phyloP scores from a whole-genome alignment of 2,329 filamentous ascomycete genomes.

The Neospermospora avenae region DNA sequence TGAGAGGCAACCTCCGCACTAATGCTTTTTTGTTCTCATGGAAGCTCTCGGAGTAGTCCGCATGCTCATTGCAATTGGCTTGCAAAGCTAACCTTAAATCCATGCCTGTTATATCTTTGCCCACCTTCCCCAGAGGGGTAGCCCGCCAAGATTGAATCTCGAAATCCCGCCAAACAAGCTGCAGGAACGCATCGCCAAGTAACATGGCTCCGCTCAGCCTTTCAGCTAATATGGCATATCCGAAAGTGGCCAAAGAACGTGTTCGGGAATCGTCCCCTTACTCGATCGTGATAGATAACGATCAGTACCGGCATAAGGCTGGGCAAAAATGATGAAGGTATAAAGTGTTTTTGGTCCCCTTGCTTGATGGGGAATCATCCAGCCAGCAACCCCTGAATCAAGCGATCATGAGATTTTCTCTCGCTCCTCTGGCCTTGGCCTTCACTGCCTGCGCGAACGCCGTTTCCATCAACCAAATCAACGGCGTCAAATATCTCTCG shows the following conservation, averaged over 20 bases:
- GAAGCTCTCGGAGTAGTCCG: slow-evolving; percentile 3
- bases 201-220: not conserved
- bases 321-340: not conserved
- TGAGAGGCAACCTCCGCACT: not conserved
- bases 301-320: not conserved
- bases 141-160: not conserved
- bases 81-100: not conserved
- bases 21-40: not conserved
- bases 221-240: not conserved
- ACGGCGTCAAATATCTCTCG: slow-evolving; percentile 62
- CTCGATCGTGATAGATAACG: slow-evolving; percentile 1
- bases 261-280: not conserved
- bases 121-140: slow-evolving; percentile 1
- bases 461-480: slow-evolving; percentile 59
- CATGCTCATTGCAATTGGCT: not conserved
- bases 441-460: slow-evolving; percentile 28
- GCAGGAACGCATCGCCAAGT: slow-evolving; percentile 6
- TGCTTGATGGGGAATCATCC: not conserved
- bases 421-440: not conserved
- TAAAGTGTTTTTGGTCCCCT: slow-evolving; percentile 1
- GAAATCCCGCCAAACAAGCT: slow-evolving; percentile 1
- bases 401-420: slow-evolving; percentile 4
- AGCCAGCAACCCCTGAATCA: slow-evolving; percentile 1
- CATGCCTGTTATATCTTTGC: not conserved
- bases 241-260: slow-evolving; percentile 2